A percentile compares a stretch with the other conserved stretches of the same genome.
Conservation (phyloP, 2,329 filamentous ascomycete species). For the Corynespora cassiicola region DNA sequence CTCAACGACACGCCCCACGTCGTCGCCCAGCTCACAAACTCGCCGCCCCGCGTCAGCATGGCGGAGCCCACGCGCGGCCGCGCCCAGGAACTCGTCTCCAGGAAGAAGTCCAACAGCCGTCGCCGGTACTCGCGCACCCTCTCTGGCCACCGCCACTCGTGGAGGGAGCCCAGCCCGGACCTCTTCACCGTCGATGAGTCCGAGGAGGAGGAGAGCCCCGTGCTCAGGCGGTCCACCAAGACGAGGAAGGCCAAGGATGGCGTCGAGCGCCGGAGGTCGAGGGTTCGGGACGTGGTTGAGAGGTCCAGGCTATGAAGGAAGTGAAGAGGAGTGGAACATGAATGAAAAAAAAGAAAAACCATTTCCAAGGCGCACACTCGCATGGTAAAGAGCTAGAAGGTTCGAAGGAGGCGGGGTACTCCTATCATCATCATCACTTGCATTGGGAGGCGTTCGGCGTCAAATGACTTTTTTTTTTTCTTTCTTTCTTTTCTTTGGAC, state of each 20-base stretch:
- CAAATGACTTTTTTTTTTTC: conserved; percentile 1
- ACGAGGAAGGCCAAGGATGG: conserved; percentile 42
- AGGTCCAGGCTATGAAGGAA: conserved; percentile 35
- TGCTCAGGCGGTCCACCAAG: conserved; percentile 32
- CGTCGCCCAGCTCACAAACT: conserved; percentile 31
- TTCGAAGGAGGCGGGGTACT: conserved; percentile 1
- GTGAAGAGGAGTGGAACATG: conserved; percentile 15
- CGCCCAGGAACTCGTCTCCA: conserved; percentile 41
- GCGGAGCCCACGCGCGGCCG: conserved; percentile 44
- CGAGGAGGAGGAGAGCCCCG: conserved; percentile 40
- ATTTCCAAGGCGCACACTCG: conserved; percentile 4
- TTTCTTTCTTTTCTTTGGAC: conserved; percentile 6
- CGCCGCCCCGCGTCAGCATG: conserved; percentile 31
- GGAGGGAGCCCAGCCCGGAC: conserved; percentile 49
- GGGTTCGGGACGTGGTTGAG: conserved; percentile 32
- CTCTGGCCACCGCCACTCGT: conserved; percentile 49
- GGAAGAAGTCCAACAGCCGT: conserved; percentile 36
- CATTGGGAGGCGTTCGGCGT: conserved; percentile 37
- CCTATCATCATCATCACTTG: conserved; percentile 25
- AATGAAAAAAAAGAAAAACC: conserved; percentile 7
- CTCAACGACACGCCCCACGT: conserved; percentile 37
- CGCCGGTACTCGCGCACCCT: conserved; percentile 43
- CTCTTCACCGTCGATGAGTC: conserved; percentile 52
- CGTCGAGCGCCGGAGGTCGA: conserved; percentile 41
- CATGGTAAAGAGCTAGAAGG: conserved; percentile 2